Base-by-base conservation (phyloP, 2,329 filamentous ascomycete species). In the Rhinocladiella mackenziei region DNA sequence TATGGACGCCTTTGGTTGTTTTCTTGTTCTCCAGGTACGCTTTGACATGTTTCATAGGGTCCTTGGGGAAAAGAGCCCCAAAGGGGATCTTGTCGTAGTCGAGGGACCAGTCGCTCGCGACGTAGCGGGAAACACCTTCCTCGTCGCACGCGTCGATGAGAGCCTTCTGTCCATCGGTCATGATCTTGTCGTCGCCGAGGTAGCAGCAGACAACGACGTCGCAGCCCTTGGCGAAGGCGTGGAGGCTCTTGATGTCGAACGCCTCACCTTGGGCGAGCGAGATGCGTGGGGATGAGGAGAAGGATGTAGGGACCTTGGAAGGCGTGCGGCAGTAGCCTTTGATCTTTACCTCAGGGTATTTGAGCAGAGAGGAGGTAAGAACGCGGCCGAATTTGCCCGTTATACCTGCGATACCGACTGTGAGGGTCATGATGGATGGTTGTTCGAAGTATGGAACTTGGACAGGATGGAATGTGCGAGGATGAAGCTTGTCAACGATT, bases 191-290 rank as follows among this genome's bases (percentile, higher is more conserved):
- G 39, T 63, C 58, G 11, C 67, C 67, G 0, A 69, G 58, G 43
- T 71, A 71, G 45, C 60, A 62, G 56, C 67, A 70, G 14, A 71
- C 56, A 15, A 65, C 56, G 0, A 68, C 61, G 32, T 68, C 59
- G 50, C 58, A 60, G 10, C 61, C 60, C 3, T 47, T 18, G 10
- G 57, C 58, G 43, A 65, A 64, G 3, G 48, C 10, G 1, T 43
- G 54, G n/a, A 64, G 40, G 2, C 54, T 45, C 5, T 54, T 48
- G 28, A 22, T 19, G 39, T 64, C 59, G 37, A 52, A 50, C 11
- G 57, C 54, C 3, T 50, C 48, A 18, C 60, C 62, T 36, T 63
- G 43, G 39, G 60, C 44, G 5, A 65, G 20, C 1, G 43, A n/a
- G n/a, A 62, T 39, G 23, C 37, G 43, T 1, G 50, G 20, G 9